phyloP scores from a whole-genome alignment of 345 rosid species.

The Psidium guajava region DNA sequence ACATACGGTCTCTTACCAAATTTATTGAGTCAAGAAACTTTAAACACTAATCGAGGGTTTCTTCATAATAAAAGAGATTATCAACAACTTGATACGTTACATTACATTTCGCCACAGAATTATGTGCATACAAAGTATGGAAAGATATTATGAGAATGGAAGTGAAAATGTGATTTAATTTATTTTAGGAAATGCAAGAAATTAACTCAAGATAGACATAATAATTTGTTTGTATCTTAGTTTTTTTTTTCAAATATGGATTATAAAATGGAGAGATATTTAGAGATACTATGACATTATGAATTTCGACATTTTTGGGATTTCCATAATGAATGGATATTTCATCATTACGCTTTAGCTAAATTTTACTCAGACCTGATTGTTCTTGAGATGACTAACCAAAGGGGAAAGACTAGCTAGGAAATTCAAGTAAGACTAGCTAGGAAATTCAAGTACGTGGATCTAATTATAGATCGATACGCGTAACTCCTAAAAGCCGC shows the following conservation, averaged over 20 bases:
- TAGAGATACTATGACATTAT: too few relatives aligned
- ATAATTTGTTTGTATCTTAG: background rate
- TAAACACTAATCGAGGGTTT: background rate
- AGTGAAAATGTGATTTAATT: background rate
- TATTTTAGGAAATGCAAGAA: background rate
- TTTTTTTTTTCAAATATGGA: background rate
- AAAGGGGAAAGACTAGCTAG: too few relatives aligned
- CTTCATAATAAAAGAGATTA: background rate
- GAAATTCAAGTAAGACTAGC: too few relatives aligned
- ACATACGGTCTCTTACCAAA: background rate
- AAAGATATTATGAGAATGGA: background rate
- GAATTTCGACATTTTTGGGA: too few relatives aligned
- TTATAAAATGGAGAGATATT: background rate
- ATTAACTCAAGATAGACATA: accelerated
- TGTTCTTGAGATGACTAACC: too few relatives aligned
- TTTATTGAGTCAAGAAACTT: background rate
- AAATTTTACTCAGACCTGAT: too few relatives aligned
- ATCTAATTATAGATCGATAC: too few relatives aligned
- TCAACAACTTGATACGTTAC: background rate
- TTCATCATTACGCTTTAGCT: too few relatives aligned
- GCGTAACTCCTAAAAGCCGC: too few relatives aligned
- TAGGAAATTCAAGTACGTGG: too few relatives aligned
- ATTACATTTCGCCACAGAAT: background rate
- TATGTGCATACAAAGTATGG: background rate
- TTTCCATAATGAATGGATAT: too few relatives aligned